Evolutionary conservation across 2,329 filamentous ascomycete genomes (phyloP).

Genomic region (Apiospora koreana): DNA sequence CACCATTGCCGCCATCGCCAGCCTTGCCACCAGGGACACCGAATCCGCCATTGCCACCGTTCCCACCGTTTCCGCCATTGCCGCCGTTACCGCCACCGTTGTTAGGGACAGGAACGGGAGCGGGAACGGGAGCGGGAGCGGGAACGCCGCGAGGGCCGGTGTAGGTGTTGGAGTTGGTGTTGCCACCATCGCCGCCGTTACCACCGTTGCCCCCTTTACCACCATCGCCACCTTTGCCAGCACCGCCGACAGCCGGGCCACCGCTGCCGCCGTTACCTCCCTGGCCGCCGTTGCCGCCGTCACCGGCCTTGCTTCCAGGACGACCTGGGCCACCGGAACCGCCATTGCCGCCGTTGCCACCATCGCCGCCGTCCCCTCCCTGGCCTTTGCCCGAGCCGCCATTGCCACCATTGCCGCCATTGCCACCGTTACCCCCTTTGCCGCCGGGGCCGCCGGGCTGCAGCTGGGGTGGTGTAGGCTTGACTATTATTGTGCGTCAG

Average conservation of each 20-base stretch:
- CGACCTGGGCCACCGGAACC: neutral
- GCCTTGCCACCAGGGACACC: too few relatives aligned
- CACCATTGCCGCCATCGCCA: too few relatives aligned
- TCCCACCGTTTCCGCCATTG: too few relatives aligned
- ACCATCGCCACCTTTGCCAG: neutral
- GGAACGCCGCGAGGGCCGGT: too few relatives aligned
- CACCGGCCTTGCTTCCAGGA: neutral
- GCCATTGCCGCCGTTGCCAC: neutral
- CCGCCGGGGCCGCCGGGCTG: too few relatives aligned
- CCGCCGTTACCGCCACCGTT: too few relatives aligned
- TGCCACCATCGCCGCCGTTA: neutral
- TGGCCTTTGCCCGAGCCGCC: neutral
- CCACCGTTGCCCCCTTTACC: neutral
- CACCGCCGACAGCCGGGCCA: neutral
- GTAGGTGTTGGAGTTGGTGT: too few relatives aligned
- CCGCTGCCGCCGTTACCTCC: conserved; percentile 10
- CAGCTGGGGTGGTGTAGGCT: too few relatives aligned
- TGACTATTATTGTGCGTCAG: too few relatives aligned
- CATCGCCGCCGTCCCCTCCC: neutral
- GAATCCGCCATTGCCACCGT: too few relatives aligned
- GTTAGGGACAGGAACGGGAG: too few relatives aligned
- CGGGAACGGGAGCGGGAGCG: too few relatives aligned
- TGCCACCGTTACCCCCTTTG: conserved; percentile 5
- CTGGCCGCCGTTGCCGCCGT: conserved; percentile 1
- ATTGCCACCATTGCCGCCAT: neutral